Evolutionary conservation across 208 protist genomes (phyloP).

Genomic region (Trypanosoma melophagium): DNA sequence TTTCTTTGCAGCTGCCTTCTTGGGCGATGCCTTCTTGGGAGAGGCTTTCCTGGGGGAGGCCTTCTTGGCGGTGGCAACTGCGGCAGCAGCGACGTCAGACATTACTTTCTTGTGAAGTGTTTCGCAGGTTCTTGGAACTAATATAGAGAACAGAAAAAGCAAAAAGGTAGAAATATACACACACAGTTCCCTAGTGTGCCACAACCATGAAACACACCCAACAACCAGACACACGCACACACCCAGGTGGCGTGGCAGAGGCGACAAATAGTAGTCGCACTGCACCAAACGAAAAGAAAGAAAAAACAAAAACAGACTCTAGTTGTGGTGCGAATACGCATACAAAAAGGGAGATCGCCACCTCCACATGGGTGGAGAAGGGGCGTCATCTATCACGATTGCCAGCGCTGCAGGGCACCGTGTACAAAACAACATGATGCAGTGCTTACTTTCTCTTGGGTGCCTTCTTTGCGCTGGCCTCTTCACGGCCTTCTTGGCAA

Average conservation of each 20-base stretch:
- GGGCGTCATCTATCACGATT: background rate
- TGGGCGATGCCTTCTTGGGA: background rate
- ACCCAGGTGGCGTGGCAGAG: too few relatives aligned
- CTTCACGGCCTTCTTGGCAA: background rate
- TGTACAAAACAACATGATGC: background rate
- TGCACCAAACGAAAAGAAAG: background rate
- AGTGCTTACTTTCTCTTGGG: background rate
- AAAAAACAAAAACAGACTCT: too few relatives aligned
- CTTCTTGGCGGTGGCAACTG: background rate
- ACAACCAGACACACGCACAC: too few relatives aligned
- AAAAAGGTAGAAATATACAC: slow-evolving; percentile 9
- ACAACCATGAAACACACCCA: too few relatives aligned
- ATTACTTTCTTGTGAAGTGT: background rate
- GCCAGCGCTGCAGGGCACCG: background rate
- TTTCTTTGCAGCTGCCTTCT: background rate
- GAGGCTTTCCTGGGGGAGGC: too few relatives aligned
- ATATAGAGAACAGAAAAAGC: slow-evolving; percentile 13
- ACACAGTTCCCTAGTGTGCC: too few relatives aligned
- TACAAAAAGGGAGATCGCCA: background rate
- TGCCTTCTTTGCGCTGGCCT: slow-evolving; percentile 23
- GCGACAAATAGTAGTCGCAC: background rate
- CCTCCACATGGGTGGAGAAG: background rate
- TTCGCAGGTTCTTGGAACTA: background rate
- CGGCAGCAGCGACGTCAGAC: background rate
- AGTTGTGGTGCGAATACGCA: too few relatives aligned